A percentile compares a stretch with the other conserved stretches of the same genome.
Conservation (phyloP, 495 filamentous ascomycete species). For the Trichoderma orchidacearum region DNA sequence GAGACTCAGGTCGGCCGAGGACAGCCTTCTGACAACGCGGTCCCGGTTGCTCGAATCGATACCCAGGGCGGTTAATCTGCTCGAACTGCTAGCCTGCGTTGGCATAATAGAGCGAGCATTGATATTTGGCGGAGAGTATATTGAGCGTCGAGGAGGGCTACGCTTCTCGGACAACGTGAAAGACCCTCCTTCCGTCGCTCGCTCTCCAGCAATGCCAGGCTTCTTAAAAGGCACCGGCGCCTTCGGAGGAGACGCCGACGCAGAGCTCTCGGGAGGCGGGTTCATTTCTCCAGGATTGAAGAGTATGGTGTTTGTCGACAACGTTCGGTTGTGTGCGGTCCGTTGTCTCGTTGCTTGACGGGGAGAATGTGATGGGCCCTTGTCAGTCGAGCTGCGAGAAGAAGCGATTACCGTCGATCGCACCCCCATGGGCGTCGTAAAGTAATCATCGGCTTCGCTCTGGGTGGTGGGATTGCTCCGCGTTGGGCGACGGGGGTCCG, state of each 20-base stretch:
- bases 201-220: background rate
- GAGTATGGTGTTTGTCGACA: conserved; percentile 67
- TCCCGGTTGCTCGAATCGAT: background rate
- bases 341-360: conserved; percentile 15
- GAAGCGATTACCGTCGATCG: conserved; percentile 13
- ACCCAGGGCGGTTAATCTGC: conserved; percentile 8
- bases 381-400: background rate
- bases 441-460: conserved; percentile 31
- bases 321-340: conserved; percentile 43
- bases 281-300: conserved; percentile 47
- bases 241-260: conserved; percentile 1
- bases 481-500: background rate
- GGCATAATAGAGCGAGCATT: conserved; percentile 41
- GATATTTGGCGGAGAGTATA: background rate
- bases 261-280: conserved; percentile 27
- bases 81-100: conserved; percentile 24
- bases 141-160: background rate
- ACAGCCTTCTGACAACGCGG: conserved; percentile 20
- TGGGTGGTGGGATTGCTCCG: conserved; percentile 9
- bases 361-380: background rate
- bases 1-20: conserved; percentile 50
- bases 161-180: conserved; percentile 13
- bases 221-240: conserved; percentile 6
- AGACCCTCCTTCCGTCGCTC: background rate
- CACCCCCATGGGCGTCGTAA: conserved; percentile 23